Evolutionary conservation across 768 basidiomycete species (phyloP).

Genomic region (Daedalea quercina): DNA sequence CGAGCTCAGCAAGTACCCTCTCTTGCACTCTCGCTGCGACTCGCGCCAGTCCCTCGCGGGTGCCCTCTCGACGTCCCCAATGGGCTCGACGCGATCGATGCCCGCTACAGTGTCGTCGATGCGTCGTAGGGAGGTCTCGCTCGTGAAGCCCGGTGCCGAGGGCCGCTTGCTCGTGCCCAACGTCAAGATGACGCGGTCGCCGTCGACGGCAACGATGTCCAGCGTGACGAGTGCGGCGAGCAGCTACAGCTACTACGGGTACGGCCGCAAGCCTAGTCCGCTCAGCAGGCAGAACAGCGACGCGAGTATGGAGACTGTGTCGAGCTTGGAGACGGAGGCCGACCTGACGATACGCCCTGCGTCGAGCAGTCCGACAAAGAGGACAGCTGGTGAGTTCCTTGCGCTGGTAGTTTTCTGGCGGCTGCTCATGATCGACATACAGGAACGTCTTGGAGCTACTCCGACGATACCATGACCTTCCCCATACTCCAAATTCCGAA

Average conservation of each 20-base stretch:
- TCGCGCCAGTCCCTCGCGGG: slow-evolving; percentile 35
- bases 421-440: background rate
- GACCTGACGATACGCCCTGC: background rate
- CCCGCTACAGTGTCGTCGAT: slow-evolving; percentile 28
- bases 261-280: slow-evolving; percentile 27
- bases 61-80: slow-evolving; percentile 22
- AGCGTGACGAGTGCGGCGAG: slow-evolving; percentile 7
- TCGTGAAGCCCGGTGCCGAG: slow-evolving; percentile 55
- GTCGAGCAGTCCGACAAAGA: background rate
- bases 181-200: slow-evolving; percentile 28
- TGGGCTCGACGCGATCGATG: slow-evolving; percentile 30
- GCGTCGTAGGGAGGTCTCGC: slow-evolving; percentile 28
- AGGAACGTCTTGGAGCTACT: slow-evolving; percentile 73
- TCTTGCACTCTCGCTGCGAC: slow-evolving; percentile 49
- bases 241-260: slow-evolving; percentile 3
- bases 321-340: background rate
- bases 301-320: slow-evolving; percentile 23
- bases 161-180: slow-evolving; percentile 57
- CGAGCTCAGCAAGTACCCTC: slow-evolving; percentile 48
- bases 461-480: slow-evolving; percentile 62
- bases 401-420: background rate
- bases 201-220: slow-evolving; percentile 13
- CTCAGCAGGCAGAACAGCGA: slow-evolving; percentile 36
- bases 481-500: slow-evolving; percentile 49
- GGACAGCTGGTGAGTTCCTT: slow-evolving; percentile 5